These are phyloP conservation scores for Cladophialophora immunda DNA, from an alignment of 2,329 filamentous ascomycete species.

Conservation along the genomic window DNA sequence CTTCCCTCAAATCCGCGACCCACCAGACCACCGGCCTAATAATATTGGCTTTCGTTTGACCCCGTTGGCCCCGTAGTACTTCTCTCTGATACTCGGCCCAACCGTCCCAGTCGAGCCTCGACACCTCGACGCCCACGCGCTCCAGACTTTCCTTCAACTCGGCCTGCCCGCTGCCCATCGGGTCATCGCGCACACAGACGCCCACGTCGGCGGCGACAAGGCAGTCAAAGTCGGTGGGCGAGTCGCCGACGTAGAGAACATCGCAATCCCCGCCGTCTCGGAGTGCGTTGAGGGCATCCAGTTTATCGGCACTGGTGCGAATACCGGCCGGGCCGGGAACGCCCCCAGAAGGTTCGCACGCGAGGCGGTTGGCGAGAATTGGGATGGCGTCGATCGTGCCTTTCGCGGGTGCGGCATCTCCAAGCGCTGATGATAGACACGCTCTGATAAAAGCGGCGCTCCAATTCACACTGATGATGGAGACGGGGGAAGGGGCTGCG, in stretches of 20 bases:
- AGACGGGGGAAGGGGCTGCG: neutral
- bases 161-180: neutral
- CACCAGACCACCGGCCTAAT: neutral
- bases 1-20: neutral
- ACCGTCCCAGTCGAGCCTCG: neutral
- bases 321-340: neutral
- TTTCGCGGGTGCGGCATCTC: neutral
- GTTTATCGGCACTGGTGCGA: neutral
- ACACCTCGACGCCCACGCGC: neutral
- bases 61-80: neutral
- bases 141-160: neutral
- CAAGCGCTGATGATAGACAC: neutral
- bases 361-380: neutral
- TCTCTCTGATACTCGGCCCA: neutral
- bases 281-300: too few relatives aligned
- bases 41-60: neutral
- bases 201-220: neutral
- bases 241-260: constrained; percentile 3
- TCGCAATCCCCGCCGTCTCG: too few relatives aligned
- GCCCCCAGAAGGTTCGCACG: neutral
- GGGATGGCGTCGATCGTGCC: neutral
- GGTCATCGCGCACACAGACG: neutral
- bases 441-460: constrained; percentile 1
- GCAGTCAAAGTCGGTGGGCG: neutral
- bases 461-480: constrained; percentile 1